A percentile compares a stretch with the other conserved stretches of the same genome.
These are phyloP conservation scores for Cercophora sp. DNA, from an alignment of 495 filamentous ascomycete species.

Conservation along the genomic window DNA sequence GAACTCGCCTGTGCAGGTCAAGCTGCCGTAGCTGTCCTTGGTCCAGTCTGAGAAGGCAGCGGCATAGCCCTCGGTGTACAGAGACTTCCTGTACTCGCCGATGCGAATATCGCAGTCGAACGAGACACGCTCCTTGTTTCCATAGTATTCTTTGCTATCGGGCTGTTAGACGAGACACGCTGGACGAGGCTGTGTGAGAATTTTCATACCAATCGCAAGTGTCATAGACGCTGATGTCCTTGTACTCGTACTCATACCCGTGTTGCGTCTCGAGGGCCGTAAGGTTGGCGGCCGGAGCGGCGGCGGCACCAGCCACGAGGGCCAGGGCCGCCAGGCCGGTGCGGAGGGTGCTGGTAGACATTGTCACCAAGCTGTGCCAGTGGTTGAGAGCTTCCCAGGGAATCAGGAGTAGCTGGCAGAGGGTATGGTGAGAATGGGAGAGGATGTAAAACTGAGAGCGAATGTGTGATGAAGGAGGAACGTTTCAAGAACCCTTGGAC, in stretches of 20 bases:
- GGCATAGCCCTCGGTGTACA: constrained; percentile 11
- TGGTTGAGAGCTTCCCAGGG: neutral
- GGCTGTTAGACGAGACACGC: neutral
- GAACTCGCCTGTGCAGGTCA: constrained; percentile 17
- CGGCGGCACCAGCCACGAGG: constrained; percentile 7
- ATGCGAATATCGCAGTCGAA: constrained; percentile 18
- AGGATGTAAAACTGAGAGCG: neutral
- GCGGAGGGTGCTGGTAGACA: constrained; percentile 16
- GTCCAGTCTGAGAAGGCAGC: constrained; percentile 15
- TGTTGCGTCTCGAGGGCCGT: neutral
- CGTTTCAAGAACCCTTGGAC: no score
- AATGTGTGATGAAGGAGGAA: no score
- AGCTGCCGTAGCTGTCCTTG: constrained; percentile 10
- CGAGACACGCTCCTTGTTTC: constrained; percentile 14
- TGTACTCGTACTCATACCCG: constrained; percentile 7
- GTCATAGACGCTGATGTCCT: constrained; percentile 9
- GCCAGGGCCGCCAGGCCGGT: constrained; percentile 15
- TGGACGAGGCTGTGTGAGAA: no score
- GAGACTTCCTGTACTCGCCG: constrained; percentile 14
- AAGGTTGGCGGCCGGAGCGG: constrained; percentile 13
- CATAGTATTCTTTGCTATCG: constrained; percentile 3
- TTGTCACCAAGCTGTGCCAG: no score
- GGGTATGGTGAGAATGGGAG: neutral
- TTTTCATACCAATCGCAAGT: constrained; percentile 15
- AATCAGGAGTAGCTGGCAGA: neutral